Evolutionary conservation across 495 filamentous ascomycete species (phyloP).

Genomic region (Lophium mytilinum): DNA sequence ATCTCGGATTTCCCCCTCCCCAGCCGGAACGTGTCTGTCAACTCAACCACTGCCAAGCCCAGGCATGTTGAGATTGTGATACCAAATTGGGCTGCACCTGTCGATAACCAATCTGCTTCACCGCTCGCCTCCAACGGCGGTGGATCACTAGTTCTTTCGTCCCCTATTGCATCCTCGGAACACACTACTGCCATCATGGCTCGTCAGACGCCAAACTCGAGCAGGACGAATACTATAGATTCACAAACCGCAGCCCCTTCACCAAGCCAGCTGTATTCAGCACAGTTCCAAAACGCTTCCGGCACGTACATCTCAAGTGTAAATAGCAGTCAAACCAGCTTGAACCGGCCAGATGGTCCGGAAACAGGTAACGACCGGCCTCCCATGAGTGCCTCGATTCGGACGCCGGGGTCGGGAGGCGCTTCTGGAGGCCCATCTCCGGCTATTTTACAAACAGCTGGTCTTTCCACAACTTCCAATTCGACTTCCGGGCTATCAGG

Average conservation of each 20-base stretch:
- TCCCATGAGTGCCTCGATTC: conserved; percentile 34
- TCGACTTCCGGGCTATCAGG: conserved; percentile 59
- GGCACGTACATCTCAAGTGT: conserved; percentile 30
- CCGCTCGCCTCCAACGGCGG: conserved; percentile 5
- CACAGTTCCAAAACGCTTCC: conserved; percentile 17
- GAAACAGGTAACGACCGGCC: conserved; percentile 43
- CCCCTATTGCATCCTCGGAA: conserved; percentile 1
- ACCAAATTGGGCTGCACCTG: conserved; percentile 31
- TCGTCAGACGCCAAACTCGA: conserved; percentile 31
- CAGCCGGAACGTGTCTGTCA: conserved; percentile 22
- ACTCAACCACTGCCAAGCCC: conserved; percentile 17
- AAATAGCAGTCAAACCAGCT: conserved; percentile 52
- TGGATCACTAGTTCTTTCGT: neutral
- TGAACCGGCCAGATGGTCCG: conserved; percentile 42
- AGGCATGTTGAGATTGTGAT: conserved; percentile 37
- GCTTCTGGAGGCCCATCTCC: conserved; percentile 20
- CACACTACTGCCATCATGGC: conserved; percentile 29
- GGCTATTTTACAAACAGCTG: conserved; percentile 24
- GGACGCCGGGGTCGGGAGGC: conserved; percentile 21
- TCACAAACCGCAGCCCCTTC: conserved; percentile 45
- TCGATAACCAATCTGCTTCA: conserved; percentile 21
- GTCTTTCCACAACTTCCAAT: conserved; percentile 24
- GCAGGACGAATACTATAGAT: conserved; percentile 52
- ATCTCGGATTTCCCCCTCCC: conserved; percentile 21
- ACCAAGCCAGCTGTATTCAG: conserved; percentile 28